Evolutionary conservation across 106 monocot genomes (phyloP).

Genomic region (Dioscorea dumetorum): DNA sequence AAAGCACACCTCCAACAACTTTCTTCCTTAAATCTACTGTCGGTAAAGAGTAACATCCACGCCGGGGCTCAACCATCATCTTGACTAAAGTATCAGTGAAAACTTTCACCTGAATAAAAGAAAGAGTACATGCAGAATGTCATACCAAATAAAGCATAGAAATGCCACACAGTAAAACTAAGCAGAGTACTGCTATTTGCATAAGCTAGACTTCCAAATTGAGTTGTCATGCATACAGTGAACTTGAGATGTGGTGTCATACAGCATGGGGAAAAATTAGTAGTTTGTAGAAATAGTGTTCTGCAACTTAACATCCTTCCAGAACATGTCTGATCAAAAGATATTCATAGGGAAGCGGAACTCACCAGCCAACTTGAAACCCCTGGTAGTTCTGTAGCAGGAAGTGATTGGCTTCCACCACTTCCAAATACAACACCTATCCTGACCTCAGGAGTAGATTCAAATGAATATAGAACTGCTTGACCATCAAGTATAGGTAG

Average conservation of each 20-base stretch:
- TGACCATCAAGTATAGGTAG: conserved; percentile 90
- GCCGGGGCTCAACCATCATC: conserved; percentile 88
- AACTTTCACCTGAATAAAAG: conserved; percentile 60
- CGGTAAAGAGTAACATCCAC: conserved; percentile 77
- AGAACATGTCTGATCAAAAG: too few species aligned
- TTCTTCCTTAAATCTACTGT: conserved; percentile 55
- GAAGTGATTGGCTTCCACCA: conserved; percentile 71
- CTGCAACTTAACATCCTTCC: too few species aligned
- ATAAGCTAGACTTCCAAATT: too few species aligned
- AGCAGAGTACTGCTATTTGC: too few species aligned
- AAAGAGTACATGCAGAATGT: neutral
- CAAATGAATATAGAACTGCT: conserved; percentile 92
- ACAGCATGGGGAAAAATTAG: too few species aligned
- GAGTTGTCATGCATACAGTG: too few species aligned
- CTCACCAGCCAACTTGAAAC: conserved; percentile 88
- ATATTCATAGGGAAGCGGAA: neutral
- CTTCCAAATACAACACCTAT: conserved; percentile 89
- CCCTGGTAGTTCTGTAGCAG: conserved; percentile 89
- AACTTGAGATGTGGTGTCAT: too few species aligned
- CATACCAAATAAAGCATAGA: too few species aligned
- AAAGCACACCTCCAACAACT: conserved; percentile 61
- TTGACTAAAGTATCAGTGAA: conserved; percentile 73
- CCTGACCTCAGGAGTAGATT: conserved; percentile 78
- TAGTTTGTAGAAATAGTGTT: too few species aligned
- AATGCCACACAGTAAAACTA: too few species aligned